These are phyloP conservation scores for Solanum hybrid DNA, from an alignment of 305 asterid species.

Conservation along the genomic window DNA sequence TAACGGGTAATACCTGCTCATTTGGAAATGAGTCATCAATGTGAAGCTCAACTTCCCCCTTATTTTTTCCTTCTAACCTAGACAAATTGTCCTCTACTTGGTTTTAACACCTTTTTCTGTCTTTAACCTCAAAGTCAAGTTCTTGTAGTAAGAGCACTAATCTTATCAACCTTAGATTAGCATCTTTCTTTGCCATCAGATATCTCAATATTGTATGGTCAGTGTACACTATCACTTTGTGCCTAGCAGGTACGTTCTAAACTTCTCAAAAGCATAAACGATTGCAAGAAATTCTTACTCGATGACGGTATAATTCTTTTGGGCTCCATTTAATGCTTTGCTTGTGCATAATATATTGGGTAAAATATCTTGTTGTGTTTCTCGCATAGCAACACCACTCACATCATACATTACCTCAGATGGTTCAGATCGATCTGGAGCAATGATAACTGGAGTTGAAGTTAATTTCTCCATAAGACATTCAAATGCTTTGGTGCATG, in stretches of 20 bases:
- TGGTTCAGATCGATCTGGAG: neutral
- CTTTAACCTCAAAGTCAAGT: neutral
- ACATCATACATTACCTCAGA: neutral
- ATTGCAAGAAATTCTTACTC: too few relatives aligned
- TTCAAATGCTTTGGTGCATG: neutral
- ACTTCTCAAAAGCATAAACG: neutral
- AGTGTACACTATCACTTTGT: neutral
- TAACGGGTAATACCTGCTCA: neutral
- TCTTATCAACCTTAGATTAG: neutral
- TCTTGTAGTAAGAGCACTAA: neutral
- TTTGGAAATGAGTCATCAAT: neutral
- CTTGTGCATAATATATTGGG: neutral
- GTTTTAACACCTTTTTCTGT: neutral
- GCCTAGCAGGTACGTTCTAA: neutral
- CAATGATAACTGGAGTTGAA: neutral
- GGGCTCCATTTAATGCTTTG: neutral
- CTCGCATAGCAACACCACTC: neutral
- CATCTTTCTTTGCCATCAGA: neutral
- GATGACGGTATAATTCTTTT: too few relatives aligned
- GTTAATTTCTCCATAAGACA: neutral
- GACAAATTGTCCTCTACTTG: neutral
- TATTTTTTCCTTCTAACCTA: neutral
- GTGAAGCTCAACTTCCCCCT: neutral
- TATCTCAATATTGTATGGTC: neutral
- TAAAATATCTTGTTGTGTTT: neutral